Evolutionary conservation across 176 grass and related monocot species (phyloP), one percentile per base, ranked within the genome.

Genomic region (Alopecurus myosuroides): DNA sequence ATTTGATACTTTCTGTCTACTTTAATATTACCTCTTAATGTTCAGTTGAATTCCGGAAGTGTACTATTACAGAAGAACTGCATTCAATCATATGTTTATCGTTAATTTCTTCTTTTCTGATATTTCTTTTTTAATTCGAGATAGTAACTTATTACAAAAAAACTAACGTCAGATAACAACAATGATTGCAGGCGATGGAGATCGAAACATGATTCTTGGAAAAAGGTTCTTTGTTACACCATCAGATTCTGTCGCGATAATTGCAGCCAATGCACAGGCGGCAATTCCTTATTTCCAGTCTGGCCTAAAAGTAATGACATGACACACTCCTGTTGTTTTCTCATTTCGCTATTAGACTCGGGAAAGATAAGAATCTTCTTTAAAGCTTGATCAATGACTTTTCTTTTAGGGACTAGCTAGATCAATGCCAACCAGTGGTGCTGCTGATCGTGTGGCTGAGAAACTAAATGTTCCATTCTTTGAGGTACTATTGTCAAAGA

Each of bases 171-270:
- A 53, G 22, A 71, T 61, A 70, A 30, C 44, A 60, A 74, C 31
- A 66, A 73, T 71, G 14, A 28, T 65, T 84, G 34, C 81, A 97
- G 95, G 95, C 73, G 95, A 97, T 79, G 95, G 95, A 33, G 95
- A 94, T 85, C 80, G 95, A 78, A 97, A 97, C 75, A 97, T 97
- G 95, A 97, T 97, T 85, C 92, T 97, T 0, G 92, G 95, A 85
- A 94, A 55, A 77, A 84, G 84, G 42, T 97, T 97, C 74, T 97
- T 97, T 88, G 82, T 97, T 76, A 97, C 95, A 23, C 95, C 95
- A 81, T 97, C 95, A 84, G 95, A 97, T 55, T 97, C 95, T 81
- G 95, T 97, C 83, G 95, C 95, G 35, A 97, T 97, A 65, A 97
- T 97, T 70, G 95, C 92, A 50, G 95, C 95, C 15, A 92, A 97